Conservation (phyloP, 2,329 filamentous ascomycete species). For the Lecanicillium sp. region DNA sequence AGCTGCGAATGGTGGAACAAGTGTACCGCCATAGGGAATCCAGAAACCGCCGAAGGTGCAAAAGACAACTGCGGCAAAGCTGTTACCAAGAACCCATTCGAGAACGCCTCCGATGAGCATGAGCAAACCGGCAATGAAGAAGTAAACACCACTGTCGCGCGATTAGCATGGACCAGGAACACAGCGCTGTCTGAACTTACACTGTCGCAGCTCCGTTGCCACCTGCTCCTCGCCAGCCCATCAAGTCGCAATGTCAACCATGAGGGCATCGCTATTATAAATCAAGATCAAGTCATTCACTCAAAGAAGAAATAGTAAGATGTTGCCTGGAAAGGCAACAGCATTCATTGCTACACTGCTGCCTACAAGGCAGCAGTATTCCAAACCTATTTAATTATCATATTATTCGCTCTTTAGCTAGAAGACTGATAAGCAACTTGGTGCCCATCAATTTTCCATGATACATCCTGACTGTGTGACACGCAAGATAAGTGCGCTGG, state of each 20-base stretch:
- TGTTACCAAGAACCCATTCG: constrained; percentile 52
- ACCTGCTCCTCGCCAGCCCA: constrained; percentile 47
- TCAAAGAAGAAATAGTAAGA: no score
- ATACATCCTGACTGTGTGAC: no score
- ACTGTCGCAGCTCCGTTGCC: constrained; percentile 38
- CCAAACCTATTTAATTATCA: no score
- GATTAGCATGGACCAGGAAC: constrained; percentile 9
- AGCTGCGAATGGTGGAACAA: constrained; percentile 45
- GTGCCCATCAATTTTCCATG: no score
- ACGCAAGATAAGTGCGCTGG: no score
- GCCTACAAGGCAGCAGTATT: no score
- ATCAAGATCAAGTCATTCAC: neutral
- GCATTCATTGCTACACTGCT: no score
- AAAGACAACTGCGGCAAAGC: constrained; percentile 52
- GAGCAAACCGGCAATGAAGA: constrained; percentile 47
- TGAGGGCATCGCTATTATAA: constrained; percentile 31
- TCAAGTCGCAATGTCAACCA: constrained; percentile 41
- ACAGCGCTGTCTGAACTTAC: constrained; percentile 26
- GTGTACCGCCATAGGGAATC: constrained; percentile 46
- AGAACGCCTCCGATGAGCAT: constrained; percentile 44
- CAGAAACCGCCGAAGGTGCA: constrained; percentile 46
- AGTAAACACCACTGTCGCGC: constrained; percentile 33
- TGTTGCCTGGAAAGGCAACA: no score
- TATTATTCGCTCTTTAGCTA: neutral
- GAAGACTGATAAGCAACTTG: no score